Evolutionary conservation across 2,329 filamentous ascomycete genomes (phyloP), one percentile per base, ranked within the genome.

Genomic region (Aspergillus vadensis): DNA sequence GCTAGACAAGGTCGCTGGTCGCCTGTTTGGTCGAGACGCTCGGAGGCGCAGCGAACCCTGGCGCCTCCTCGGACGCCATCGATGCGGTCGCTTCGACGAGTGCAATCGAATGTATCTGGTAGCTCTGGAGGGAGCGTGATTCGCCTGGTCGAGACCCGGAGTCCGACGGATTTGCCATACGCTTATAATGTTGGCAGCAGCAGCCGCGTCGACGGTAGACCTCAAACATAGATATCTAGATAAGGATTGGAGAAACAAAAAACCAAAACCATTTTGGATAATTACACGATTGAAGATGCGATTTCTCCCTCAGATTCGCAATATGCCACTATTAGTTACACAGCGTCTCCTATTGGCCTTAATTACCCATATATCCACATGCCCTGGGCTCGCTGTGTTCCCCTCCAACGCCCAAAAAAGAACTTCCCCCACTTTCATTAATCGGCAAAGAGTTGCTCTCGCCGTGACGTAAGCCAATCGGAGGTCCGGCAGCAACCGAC

Each of bases 91-190:
- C 61, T 79, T 21, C 69, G 69, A 19, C 72, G 68, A 27, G 60
- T 74, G 21, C 68, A 63, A 30, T 78, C 76, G 15, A 69, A 67
- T 49, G 62, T 69, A 19, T 77, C 76, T 21, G 66, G 66, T 41
- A 73, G 69, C 57, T 77, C 74, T 4, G 72, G 63, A 27, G 74
- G 72, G 12, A 79, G 76, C 64, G 76, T 79, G n/a, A 77, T 79
- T 64, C 75, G 73, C 15, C 63, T 77, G 32, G 65, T 69, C 21
- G 70, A 74, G 54, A 67, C 70, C 8, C 67, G 63, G 36, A 66
- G 64, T 55, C 67, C 67, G 57, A 66, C 66, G 50, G 72, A 75
- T 60, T 59, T 77, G 52, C 74, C 75, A 14, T 77, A 76, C 54
- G 72, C 67, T n/a, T 70, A 75, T 52, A 64, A 71, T 58, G 60